A percentile compares a stretch with the other conserved stretches of the same genome.
These are phyloP conservation scores for Boletus sp. DNA, from an alignment of 768 basidiomycete species.

Conservation along the genomic window DNA sequence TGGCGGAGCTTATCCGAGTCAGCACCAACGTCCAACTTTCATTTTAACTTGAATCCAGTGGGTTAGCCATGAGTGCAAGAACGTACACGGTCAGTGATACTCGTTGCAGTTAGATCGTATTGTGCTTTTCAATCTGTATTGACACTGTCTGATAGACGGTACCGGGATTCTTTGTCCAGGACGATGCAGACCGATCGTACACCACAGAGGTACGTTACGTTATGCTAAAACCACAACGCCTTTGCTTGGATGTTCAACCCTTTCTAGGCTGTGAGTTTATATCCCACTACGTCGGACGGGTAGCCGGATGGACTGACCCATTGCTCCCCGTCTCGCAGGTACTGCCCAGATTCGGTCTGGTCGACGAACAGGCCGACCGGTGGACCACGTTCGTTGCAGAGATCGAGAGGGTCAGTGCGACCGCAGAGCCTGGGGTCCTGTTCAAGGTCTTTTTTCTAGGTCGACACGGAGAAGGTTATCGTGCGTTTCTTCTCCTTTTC, in stretches of 20 bases:
- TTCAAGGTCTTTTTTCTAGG: constrained; percentile 63
- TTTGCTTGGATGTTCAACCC: not conserved
- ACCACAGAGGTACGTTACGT: constrained; percentile 6
- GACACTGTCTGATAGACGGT: constrained; percentile 9
- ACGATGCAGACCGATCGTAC: not conserved
- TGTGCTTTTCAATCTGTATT: not conserved
- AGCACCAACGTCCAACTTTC: not conserved
- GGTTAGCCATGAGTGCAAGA: constrained; percentile 1
- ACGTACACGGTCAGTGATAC: constrained; percentile 16
- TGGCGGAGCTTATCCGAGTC: not conserved
- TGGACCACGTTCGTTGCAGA: constrained; percentile 46
- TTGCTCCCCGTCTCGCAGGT: constrained; percentile 4
- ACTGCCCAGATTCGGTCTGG: constrained; percentile 21
- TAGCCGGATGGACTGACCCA: too few relatives aligned
- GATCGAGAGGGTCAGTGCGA: constrained; percentile 40
- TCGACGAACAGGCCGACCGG: constrained; percentile 46
- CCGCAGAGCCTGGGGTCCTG: constrained; percentile 8
- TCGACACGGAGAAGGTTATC: constrained; percentile 66
- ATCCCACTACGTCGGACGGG: too few relatives aligned
- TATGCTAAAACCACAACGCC: not conserved
- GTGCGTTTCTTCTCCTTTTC: constrained; percentile 6
- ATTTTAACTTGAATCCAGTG: not conserved
- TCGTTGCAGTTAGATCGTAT: not conserved
- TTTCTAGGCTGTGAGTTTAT: constrained; percentile 17
- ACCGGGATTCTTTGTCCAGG: constrained; percentile 24